A percentile compares a stretch with the other conserved stretches of the same genome.
Conservation (phyloP, 148 eudicot species). For the Simmondsia chinensis region DNA sequence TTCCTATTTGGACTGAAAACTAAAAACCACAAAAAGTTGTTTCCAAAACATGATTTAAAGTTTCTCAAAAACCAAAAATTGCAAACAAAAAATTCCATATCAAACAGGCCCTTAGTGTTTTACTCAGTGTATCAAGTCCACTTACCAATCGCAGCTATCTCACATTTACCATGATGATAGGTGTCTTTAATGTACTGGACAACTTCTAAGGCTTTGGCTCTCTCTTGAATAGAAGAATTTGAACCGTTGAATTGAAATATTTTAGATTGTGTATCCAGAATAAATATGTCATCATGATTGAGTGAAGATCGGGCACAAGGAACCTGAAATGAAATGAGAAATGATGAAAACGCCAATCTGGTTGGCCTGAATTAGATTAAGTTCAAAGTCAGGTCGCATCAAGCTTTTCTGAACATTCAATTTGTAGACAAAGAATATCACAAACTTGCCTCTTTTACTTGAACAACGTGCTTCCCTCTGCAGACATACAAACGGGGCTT, state of each 20-base stretch:
- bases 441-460: slow-evolving; percentile 72
- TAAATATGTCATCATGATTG: slow-evolving; percentile 90
- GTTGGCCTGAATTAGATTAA: too few relatives aligned
- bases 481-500: slow-evolving; percentile 64
- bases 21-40: too few relatives aligned
- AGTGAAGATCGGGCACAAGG: slow-evolving; percentile 88
- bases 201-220: slow-evolving; percentile 97
- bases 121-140: slow-evolving; percentile 2
- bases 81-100: too few relatives aligned
- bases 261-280: slow-evolving; percentile 83
- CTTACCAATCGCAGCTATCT: slow-evolving; percentile 86
- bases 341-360: too few relatives aligned
- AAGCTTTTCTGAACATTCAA: neutral
- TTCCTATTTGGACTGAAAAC: too few relatives aligned
- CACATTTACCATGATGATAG: slow-evolving; percentile 94
- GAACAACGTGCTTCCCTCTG: slow-evolving; percentile 92
- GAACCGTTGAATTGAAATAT: slow-evolving; percentile 94
- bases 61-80: too few relatives aligned
- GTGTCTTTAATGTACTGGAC: slow-evolving; percentile 90
- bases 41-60: too few relatives aligned
- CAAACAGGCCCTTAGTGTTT: too few relatives aligned
- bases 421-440: slow-evolving; percentile 4
- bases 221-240: slow-evolving; percentile 92
- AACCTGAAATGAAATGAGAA: slow-evolving; percentile 56
- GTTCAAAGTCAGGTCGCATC: slow-evolving; percentile 1